Conservation (phyloP, 148 eudicot genomes). For the Suaeda aralocaspica region DNA sequence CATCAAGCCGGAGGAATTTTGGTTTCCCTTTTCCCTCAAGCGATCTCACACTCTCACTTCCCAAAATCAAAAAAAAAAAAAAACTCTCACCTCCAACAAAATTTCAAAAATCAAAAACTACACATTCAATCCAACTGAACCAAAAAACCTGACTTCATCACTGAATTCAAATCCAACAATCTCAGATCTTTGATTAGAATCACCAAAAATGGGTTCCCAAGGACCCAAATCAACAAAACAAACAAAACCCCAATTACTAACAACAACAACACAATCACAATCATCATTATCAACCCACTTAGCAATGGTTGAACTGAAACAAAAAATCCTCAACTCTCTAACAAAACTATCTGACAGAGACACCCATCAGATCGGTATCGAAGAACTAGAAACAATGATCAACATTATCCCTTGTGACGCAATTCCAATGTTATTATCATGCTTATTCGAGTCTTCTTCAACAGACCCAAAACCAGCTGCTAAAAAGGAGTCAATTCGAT, state of each 20-base stretch:
- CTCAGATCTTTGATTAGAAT: too few relatives aligned
- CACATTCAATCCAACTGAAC: too few relatives aligned
- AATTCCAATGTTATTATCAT: slow-evolving; percentile 69
- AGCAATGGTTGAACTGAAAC: slow-evolving; percentile 91
- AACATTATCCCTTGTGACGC: slow-evolving; percentile 57
- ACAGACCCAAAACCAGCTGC: slow-evolving; percentile 75
- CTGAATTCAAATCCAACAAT: too few relatives aligned
- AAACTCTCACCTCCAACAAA: too few relatives aligned
- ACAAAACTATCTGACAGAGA: slow-evolving; percentile 91
- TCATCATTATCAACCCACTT: slow-evolving; percentile 62
- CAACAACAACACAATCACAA: slow-evolving; percentile 23
- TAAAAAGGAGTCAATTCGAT: slow-evolving; percentile 72
- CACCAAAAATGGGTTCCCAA: slow-evolving; percentile 47
- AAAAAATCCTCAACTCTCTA: slow-evolving; percentile 63
- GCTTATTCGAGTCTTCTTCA: slow-evolving; percentile 66
- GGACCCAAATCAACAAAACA: slow-evolving; percentile 55
- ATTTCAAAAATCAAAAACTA: too few relatives aligned
- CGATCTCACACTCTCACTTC: too few relatives aligned
- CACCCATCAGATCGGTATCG: slow-evolving; percentile 88
- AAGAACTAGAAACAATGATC: slow-evolving; percentile 69
- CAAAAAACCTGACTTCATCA: too few relatives aligned
- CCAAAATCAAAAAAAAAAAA: too few relatives aligned
- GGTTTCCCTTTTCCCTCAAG: too few relatives aligned
- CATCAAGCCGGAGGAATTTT: too few relatives aligned
- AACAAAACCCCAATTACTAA: slow-evolving; percentile 22